Evolutionary conservation across 2,329 filamentous ascomycete species (phyloP).

Genomic region (Pseudohalonectria lignicola): DNA sequence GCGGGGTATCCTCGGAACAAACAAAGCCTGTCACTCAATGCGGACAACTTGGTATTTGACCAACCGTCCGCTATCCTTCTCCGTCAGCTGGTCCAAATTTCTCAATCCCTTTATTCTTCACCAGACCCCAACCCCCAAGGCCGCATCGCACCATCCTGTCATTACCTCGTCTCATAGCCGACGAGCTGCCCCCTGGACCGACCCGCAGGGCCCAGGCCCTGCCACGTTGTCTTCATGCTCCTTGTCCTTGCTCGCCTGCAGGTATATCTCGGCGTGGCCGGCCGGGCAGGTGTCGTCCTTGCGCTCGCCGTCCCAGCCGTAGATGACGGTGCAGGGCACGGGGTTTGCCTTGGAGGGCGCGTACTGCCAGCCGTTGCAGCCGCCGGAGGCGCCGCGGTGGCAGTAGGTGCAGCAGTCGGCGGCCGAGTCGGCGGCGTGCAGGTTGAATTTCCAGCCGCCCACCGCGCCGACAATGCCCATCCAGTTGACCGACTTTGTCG

Average conservation of each 20-base stretch:
- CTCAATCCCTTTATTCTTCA: too few relatives aligned
- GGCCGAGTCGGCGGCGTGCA: not conserved
- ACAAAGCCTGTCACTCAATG: too few relatives aligned
- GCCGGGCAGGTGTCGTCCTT: not conserved
- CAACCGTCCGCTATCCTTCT: too few relatives aligned
- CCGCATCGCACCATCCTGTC: not conserved
- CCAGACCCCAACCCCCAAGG: not conserved
- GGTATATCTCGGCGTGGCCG: not conserved
- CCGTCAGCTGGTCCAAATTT: too few relatives aligned
- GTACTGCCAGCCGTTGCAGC: slow-evolving; percentile 4
- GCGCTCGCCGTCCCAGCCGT: slow-evolving; percentile 1
- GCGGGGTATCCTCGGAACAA: too few relatives aligned
- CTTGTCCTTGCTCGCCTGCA: not conserved
- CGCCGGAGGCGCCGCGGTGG: not conserved
- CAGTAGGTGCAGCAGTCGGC: slow-evolving; percentile 1
- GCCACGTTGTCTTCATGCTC: not conserved
- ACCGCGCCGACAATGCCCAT: not conserved
- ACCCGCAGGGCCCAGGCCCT: slow-evolving; percentile 1
- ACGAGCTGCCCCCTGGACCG: too few relatives aligned
- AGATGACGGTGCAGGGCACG: slow-evolving; percentile 1
- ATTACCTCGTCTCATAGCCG: too few relatives aligned
- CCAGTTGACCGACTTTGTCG: not conserved
- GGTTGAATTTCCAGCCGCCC: not conserved
- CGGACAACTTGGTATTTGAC: too few relatives aligned
- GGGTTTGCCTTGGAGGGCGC: not conserved